phyloP scores from a whole-genome alignment of 2,329 filamentous ascomycete species.

The Canariomyces notabilis region DNA sequence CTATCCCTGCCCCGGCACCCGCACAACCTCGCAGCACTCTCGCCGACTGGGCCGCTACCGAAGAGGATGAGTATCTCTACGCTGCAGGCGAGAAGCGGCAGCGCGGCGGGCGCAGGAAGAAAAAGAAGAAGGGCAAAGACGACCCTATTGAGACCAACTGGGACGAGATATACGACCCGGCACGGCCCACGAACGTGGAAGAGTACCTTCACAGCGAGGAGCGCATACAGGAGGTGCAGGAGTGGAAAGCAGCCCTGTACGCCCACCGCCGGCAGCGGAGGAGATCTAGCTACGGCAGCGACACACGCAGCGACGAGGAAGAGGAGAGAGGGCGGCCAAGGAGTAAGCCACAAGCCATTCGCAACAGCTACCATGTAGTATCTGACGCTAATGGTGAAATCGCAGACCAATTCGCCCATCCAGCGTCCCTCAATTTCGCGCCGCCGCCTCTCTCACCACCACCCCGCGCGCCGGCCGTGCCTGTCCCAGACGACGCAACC shows the following conservation, averaged over 20 bases:
- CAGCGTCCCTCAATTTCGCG: constrained; percentile 51
- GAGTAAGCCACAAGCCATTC: constrained; percentile 32
- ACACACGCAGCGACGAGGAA: constrained; percentile 36
- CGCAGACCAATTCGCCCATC: constrained; percentile 59
- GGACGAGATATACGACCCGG: constrained; percentile 87
- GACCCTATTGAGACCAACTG: constrained; percentile 64
- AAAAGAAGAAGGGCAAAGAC: constrained; percentile 60
- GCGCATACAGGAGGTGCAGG: constrained; percentile 69
- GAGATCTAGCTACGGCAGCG: constrained; percentile 38
- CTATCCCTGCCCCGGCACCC: constrained; percentile 33
- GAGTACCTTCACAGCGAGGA: constrained; percentile 83
- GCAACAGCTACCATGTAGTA: neutral
- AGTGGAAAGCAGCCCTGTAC: constrained; percentile 82
- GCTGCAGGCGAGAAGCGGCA: constrained; percentile 59
- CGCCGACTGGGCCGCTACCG: constrained; percentile 73
- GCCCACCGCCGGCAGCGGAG: constrained; percentile 53
- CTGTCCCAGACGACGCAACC: constrained; percentile 52
- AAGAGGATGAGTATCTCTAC: constrained; percentile 78
- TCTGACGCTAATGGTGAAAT: constrained; percentile 20
- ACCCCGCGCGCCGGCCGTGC: constrained; percentile 36
- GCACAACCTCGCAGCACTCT: constrained; percentile 60
- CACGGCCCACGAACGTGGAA: constrained; percentile 75
- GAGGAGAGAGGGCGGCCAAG: constrained; percentile 27
- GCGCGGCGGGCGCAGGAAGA: constrained; percentile 60
- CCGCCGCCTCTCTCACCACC: constrained; percentile 50